These are phyloP conservation scores for Domatiomyces globalis DNA, from an alignment of 2,329 filamentous ascomycete species.

Conservation along the genomic window DNA sequence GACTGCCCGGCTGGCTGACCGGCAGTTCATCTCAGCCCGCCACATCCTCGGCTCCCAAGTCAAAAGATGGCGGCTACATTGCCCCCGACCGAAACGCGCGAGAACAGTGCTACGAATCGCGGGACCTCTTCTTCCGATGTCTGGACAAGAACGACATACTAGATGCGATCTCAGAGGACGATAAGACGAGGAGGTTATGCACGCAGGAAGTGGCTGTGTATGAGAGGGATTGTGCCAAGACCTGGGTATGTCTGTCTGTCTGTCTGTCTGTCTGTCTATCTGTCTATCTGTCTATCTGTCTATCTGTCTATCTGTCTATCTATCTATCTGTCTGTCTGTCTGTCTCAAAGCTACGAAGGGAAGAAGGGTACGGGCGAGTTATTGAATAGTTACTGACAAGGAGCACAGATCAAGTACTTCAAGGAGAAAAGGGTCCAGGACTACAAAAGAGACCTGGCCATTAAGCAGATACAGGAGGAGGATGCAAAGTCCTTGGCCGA, in stretches of 20 bases:
- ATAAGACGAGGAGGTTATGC: constrained; percentile 45
- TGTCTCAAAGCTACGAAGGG: too few relatives aligned
- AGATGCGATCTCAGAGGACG: constrained; percentile 51
- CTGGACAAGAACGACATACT: constrained; percentile 70
- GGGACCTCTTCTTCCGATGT: constrained; percentile 78
- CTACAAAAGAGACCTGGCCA: constrained; percentile 64
- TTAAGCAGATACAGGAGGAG: constrained; percentile 60
- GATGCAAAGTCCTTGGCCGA: constrained; percentile 50
- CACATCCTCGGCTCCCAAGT: constrained; percentile 28
- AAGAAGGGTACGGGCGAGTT: not conserved
- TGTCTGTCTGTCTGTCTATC: not conserved
- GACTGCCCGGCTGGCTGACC: constrained; percentile 17
- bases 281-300: too few relatives aligned
- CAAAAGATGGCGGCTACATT: constrained; percentile 48
- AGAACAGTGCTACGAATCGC: constrained; percentile 72
- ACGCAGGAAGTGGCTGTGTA: constrained; percentile 50
- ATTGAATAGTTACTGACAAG: constrained; percentile 1
- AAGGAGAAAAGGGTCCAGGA: constrained; percentile 94
- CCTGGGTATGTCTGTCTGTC: constrained; percentile 56
- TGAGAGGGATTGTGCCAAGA: constrained; percentile 70
- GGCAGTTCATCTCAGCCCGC: constrained; percentile 13
- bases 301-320: too few relatives aligned
- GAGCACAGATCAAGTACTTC: constrained; percentile 74
- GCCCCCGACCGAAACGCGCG: constrained; percentile 78
- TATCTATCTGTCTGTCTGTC: too few relatives aligned